Evolutionary conservation across 2,329 filamentous ascomycete species (phyloP).

Genomic region (Diplodia sapinea): DNA sequence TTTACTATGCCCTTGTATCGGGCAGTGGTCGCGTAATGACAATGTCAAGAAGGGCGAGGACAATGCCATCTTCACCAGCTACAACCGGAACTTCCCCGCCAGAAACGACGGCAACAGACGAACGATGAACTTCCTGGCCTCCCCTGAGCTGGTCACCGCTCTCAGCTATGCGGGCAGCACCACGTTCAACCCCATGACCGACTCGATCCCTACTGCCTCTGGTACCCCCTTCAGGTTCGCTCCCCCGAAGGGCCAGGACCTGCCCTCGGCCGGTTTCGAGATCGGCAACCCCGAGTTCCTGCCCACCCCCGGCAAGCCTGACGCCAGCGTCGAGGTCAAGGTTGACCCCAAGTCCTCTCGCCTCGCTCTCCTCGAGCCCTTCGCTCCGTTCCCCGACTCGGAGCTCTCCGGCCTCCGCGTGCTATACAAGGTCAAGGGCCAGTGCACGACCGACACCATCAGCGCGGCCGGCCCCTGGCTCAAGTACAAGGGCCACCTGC

Average conservation of each 20-base stretch:
- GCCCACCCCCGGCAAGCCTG: conserved; percentile 73
- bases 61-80: conserved; percentile 95
- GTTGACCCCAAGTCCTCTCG: conserved; percentile 89
- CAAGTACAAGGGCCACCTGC: conserved; percentile 98
- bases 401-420: conserved; percentile 82
- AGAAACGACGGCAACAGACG: conserved; percentile 95
- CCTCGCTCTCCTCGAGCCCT: conserved; percentile 89
- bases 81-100: conserved; percentile 97
- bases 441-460: conserved; percentile 99
- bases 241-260: conserved; percentile 67
- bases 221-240: conserved; percentile 85
- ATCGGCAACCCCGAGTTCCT: conserved; percentile 76
- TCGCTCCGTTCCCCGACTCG: conserved; percentile 76
- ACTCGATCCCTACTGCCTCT: conserved; percentile 77
- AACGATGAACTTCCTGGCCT: conserved; percentile 99
- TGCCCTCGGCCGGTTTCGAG: conserved; percentile 78
- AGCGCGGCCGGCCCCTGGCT: conserved; percentile 96
- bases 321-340: conserved; percentile 72
- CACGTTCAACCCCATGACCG: conserved; percentile 94
- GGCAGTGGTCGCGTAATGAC: conserved; percentile 93
- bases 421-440: conserved; percentile 94
- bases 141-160: conserved; percentile 93
- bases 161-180: conserved; percentile 92
- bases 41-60: conserved; percentile 80
- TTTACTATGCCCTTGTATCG: conserved; percentile 68